These are phyloP conservation scores for Entomortierella chlamydospora DNA, from an alignment of 192 early-diverging fungal genomes.

Conservation along the genomic window DNA sequence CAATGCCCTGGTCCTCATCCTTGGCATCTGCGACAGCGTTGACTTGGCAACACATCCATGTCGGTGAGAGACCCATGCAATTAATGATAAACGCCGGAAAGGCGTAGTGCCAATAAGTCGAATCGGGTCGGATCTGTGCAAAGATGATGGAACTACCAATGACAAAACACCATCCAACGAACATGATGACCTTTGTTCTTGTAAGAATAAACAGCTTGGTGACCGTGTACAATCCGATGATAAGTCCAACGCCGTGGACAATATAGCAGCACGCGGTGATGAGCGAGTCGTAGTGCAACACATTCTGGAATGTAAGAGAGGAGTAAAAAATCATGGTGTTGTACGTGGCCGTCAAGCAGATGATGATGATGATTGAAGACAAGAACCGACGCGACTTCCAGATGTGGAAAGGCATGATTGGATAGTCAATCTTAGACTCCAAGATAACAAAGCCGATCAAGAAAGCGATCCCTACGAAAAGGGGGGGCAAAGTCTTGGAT, in stretches of 20 bases:
- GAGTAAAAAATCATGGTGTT: slow-evolving; percentile 52
- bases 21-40: slow-evolving; percentile 34
- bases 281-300: slow-evolving; percentile 34
- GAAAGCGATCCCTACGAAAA: slow-evolving; percentile 35
- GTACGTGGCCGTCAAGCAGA: slow-evolving; percentile 35
- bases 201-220: slow-evolving; percentile 4
- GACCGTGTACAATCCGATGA: slow-evolving; percentile 34
- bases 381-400: slow-evolving; percentile 55
- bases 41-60: slow-evolving; percentile 41
- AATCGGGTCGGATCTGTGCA: slow-evolving; percentile 12
- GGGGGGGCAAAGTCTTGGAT: slow-evolving; percentile 13
- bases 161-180: slow-evolving; percentile 10
- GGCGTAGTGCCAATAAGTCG: slow-evolving; percentile 26
- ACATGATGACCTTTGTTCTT: slow-evolving; percentile 28
- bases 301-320: slow-evolving; percentile 57
- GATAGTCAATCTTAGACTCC: slow-evolving; percentile 28
- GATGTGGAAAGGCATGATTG: slow-evolving; percentile 48
- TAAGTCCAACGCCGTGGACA: slow-evolving; percentile 43
- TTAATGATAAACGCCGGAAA: slow-evolving; percentile 40
- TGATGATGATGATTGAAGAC: slow-evolving; percentile 30
- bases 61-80: slow-evolving; percentile 23
- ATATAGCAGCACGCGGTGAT: slow-evolving; percentile 53
- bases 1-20: slow-evolving; percentile 36
- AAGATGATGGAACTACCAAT: slow-evolving; percentile 20
- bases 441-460: slow-evolving; percentile 44